Evolutionary conservation across 371 early-diverging fungal genomes (phyloP), one percentile per base, ranked within the genome.

Genomic region (Zopfochytrium polystomum): DNA sequence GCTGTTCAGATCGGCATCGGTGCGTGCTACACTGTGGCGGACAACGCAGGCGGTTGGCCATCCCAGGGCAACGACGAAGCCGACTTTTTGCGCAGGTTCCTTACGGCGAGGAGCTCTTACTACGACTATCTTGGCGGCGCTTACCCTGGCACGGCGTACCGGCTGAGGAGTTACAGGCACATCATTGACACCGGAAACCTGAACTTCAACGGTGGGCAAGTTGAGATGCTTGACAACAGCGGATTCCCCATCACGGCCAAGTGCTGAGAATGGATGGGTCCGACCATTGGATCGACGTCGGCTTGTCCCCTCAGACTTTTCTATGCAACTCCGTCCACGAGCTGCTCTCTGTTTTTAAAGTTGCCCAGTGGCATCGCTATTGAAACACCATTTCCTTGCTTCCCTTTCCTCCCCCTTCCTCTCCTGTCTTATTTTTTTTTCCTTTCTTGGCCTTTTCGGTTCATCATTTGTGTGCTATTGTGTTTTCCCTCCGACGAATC

Each of bases 111-210:
- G 46, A 7, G 5, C 18, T 18, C 11, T 15, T 56, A 56, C 30
- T 22, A 45, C 20, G 29, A 56, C 33, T 3, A 56, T 15, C 20
- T 44, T 11, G 57, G 57, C 3, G 57, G 57, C n/a, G 57, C 57
- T 15, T 56, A 56, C 23, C 45, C 57, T 7, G 46, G 23, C n/a
- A 56, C 57, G 7, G 46, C 18, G 7, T 27, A 3, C n/a, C 4
- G 57, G 7, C n/a, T 43, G 6, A 45, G 23, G 3, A 13, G 27
- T 6, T 56, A 45, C 25, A 4, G 29, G 4, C 27, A 56, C n/a
- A 56, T 56, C 13, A 9, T 56, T 26, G 11, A 45, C 5, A 29
- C 5, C 5, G 57, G 57, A 13, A 56, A 56, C 31, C 3, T 56
- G 57, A 30, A 56, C 25, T 56, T 45, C 23, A 30, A 43, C 2